phyloP scores from a whole-genome alignment of 495 filamentous ascomycete species.

The Cercophora newfieldiana region DNA sequence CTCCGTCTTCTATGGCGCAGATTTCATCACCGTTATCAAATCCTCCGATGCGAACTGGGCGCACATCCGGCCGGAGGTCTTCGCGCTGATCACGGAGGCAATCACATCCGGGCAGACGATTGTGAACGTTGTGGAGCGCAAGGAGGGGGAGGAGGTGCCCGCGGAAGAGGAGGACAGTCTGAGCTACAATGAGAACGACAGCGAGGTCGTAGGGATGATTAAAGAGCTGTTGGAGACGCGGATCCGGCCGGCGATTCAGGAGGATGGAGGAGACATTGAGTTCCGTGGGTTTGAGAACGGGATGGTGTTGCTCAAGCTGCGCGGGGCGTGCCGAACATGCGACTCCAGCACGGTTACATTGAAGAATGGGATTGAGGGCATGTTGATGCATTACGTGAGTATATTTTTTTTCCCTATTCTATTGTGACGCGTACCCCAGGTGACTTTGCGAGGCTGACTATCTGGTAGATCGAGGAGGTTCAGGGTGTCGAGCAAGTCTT shows the following conservation, averaged over 20 bases:
- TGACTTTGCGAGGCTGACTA: background rate
- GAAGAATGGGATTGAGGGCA: slow-evolving; percentile 95
- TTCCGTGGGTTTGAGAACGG: slow-evolving; percentile 86
- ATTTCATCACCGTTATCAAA: slow-evolving; percentile 97
- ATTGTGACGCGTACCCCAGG: background rate
- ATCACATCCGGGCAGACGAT: slow-evolving; percentile 80
- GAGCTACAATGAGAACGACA: slow-evolving; percentile 79
- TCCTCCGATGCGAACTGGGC: slow-evolving; percentile 84
- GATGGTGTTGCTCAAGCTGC: slow-evolving; percentile 79
- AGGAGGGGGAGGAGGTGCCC: slow-evolving; percentile 34
- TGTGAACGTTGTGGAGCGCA: slow-evolving; percentile 69
- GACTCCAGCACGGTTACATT: slow-evolving; percentile 94
- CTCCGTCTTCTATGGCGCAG: slow-evolving; percentile 89
- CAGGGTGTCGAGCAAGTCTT: slow-evolving; percentile 87
- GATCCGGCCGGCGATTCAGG: slow-evolving; percentile 92
- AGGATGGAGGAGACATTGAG: slow-evolving; percentile 97
- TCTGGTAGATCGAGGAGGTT: slow-evolving; percentile 84
- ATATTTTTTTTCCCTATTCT: background rate
- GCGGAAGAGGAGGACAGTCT: slow-evolving; percentile 65
- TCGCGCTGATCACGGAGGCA: slow-evolving; percentile 88
- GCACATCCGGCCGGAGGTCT: slow-evolving; percentile 92
- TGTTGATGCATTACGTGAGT: slow-evolving; percentile 77
- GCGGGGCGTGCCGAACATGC: slow-evolving; percentile 92
- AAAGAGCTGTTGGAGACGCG: slow-evolving; percentile 97
- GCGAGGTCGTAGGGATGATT: slow-evolving; percentile 95